Percentiles rank a stretch among this genome's conserved stretches.
These are phyloP conservation scores for rapeseed (Brassica napus) DNA, from an alignment of 345 rosid species.

Conservation along the genomic window Da-Ae NC_063436.1:9300501-9301000, in stretches of 20 bases:
- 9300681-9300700: conserved; percentile 85
- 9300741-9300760: conserved; percentile 84
- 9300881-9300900: conserved; percentile 42
- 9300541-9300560: no score
- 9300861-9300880: conserved; percentile 42
- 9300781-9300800: conserved; percentile 97
- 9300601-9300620: background rate
- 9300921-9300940: conserved; percentile 37
- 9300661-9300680: conserved; percentile 98
- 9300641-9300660: conserved; percentile 94
- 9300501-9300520: no score
- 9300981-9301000: conserved; percentile 56
- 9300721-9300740: conserved; percentile 98
- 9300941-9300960: conserved; percentile 42
- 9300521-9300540: no score
- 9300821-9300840: conserved; percentile 47
- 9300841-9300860: conserved; percentile 48
- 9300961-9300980: conserved; percentile 44
- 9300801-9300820: conserved; percentile 64
- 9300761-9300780: conserved; percentile 98
- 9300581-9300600: no score
- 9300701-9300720: conserved; percentile 95
- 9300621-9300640: conserved; percentile 70
- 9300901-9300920: conserved; percentile 27
- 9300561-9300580: no score